Base-by-base conservation (phyloP, 495 filamentous ascomycete species). In the Neurospora discreta region DNA sequence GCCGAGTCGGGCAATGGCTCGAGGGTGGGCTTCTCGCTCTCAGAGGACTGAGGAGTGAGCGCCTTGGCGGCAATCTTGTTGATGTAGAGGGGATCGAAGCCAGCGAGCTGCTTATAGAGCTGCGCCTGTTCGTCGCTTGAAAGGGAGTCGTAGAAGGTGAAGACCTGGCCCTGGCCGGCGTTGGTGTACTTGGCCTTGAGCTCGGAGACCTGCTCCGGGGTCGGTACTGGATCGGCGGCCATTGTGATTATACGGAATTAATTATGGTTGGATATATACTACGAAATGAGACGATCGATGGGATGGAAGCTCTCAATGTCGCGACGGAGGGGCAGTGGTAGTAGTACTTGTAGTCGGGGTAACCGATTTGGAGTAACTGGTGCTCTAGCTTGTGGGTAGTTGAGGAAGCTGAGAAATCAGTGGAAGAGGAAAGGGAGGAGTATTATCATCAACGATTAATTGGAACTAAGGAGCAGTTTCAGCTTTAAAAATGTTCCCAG, bases 1-100 rank as follows among this genome's bases (percentile, higher is more conserved):
- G 93, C 93, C 69, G 89, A 87, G n/a, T 92, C 92, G 58, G 95
- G 96, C 20, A 99, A 87, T 38, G 95, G 96, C 82, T 98, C 93
- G 72, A 98, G 87, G 40, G 85, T 86, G n/a, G 87, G 73, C 43
- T 85, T 83, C 70, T 86, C 77, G 4, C 60, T 69, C 13, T 26
- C 67, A 38, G 83, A 75, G 70, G 86, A 77, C 75, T 90, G 88
- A 9, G 94, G 92, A 79, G 94, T 87, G 69, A 98, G 85, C 69
- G 93, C 93, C 80, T 87, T 90, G 76, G 94, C 86, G 77, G 91
- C 88, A 77, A 99, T 87, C 70, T 91, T 87, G 83, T 97, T 94
- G 87, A 94, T 91, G 83, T 91, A 87, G 72, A 82, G 84, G 26
- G 93, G 93, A 76, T 98, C 88, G 82, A 98, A 92, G 75, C 83